Conservation (phyloP, 192 early-diverging fungal species). For the Coemansia sp. region DNA sequence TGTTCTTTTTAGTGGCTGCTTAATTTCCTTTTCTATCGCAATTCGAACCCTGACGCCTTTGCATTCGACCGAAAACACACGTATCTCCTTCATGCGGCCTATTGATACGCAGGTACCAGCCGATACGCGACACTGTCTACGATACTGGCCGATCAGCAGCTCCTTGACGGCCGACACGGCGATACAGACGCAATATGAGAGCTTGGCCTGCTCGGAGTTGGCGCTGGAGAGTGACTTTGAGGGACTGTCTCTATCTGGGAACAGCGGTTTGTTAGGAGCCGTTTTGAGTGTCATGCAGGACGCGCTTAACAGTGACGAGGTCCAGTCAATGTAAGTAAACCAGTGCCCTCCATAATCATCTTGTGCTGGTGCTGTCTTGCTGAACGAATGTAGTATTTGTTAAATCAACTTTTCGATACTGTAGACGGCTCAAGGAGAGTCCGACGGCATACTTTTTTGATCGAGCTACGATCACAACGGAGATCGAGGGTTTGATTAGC, state of each 20-base stretch:
- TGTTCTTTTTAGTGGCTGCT: neutral
- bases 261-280: neutral
- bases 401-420: neutral
- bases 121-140: conserved; percentile 43
- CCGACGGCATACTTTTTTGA: neutral
- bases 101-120: conserved; percentile 37
- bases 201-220: conserved; percentile 18
- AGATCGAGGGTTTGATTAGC: neutral
- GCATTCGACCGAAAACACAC: neutral
- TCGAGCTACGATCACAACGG: neutral
- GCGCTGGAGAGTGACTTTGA: conserved; percentile 29
- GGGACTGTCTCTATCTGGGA: conserved; percentile 19
- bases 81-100: conserved; percentile 24
- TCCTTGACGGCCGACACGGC: conserved; percentile 25
- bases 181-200: conserved; percentile 33
- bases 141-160: conserved; percentile 41
- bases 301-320: conserved; percentile 22
- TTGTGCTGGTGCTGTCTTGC: neutral
- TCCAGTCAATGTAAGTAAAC: conserved; percentile 38
- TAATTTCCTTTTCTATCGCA: neutral
- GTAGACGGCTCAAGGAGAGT: conserved; percentile 13
- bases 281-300: conserved; percentile 31
- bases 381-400: neutral
- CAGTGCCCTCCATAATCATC: neutral
- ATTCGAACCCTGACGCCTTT: neutral